A percentile compares a stretch with the other conserved stretches of the same genome.
phyloP scores from a whole-genome alignment of 345 rosid genomes.

The Populus tremula region DNA sequence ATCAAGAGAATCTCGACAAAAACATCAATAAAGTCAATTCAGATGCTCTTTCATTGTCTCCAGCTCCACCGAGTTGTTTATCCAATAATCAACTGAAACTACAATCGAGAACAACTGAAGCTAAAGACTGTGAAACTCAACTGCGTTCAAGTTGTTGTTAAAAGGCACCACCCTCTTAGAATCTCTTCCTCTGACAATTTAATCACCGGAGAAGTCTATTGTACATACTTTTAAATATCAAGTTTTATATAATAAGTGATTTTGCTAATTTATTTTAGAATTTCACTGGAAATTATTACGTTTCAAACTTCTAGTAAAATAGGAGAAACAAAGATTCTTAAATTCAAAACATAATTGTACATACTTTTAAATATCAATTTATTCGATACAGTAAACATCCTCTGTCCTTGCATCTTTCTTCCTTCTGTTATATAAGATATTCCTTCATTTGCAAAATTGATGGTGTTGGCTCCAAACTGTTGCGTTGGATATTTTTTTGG shows the following conservation, averaged over 20 bases:
- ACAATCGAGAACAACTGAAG: slow-evolving; percentile 51
- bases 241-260: background rate
- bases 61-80: slow-evolving; percentile 66
- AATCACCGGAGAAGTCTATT: slow-evolving; percentile 14
- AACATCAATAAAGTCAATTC: slow-evolving; percentile 79
- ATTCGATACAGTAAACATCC: slow-evolving; percentile 1
- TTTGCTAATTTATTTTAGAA: background rate
- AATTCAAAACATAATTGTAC: background rate
- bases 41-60: slow-evolving; percentile 63
- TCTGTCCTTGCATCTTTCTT: slow-evolving; percentile 41
- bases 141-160: slow-evolving; percentile 57
- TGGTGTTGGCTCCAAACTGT: slow-evolving; percentile 40
- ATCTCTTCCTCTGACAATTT: slow-evolving; percentile 64
- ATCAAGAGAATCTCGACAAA: slow-evolving; percentile 75
- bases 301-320: no score
- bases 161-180: slow-evolving; percentile 81
- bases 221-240: no score
- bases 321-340: background rate
- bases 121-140: slow-evolving; percentile 65
- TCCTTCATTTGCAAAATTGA: slow-evolving; percentile 44
- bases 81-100: slow-evolving; percentile 50
- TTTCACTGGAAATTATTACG: background rate
- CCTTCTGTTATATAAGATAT: slow-evolving; percentile 51
- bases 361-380: background rate
- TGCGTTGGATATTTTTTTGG: slow-evolving; percentile 3